phyloP scores from a whole-genome alignment of 2,329 filamentous ascomycete species.

The Colletotrichum camelliae region DNA sequence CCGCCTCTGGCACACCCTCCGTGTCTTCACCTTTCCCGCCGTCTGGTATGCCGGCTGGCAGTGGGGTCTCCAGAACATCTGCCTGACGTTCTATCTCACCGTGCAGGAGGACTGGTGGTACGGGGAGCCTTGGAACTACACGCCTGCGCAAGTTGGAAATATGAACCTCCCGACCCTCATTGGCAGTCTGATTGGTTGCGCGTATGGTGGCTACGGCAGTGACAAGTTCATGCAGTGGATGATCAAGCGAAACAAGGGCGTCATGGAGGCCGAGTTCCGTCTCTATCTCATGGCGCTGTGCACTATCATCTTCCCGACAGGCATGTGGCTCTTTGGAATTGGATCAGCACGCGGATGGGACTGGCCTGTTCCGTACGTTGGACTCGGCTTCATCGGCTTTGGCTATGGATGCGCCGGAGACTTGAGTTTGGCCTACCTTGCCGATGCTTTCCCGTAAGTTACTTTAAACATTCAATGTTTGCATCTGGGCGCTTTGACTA shows the following conservation, averaged over 20 bases:
- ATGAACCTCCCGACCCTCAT: constrained; percentile 63
- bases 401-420: constrained; percentile 65
- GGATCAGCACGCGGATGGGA: constrained; percentile 54
- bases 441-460: constrained; percentile 54
- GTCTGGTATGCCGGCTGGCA: constrained; percentile 63
- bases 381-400: constrained; percentile 62
- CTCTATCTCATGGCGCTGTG: constrained; percentile 56
- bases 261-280: constrained; percentile 61
- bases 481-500: background rate
- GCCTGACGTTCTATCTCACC: constrained; percentile 63
- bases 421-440: constrained; percentile 58
- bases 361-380: constrained; percentile 60
- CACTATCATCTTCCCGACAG: constrained; percentile 54
- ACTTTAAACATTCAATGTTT: no score
- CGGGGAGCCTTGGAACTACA: constrained; percentile 59
- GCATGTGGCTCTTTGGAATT: constrained; percentile 59
- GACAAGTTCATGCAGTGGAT: constrained; percentile 62
- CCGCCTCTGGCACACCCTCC: constrained; percentile 59
- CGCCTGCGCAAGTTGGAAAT: constrained; percentile 56
- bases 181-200: constrained; percentile 59
- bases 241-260: constrained; percentile 55
- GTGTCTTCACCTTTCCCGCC: constrained; percentile 63
- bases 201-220: constrained; percentile 62
- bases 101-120: constrained; percentile 63
- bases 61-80: constrained; percentile 66